phyloP scores from a whole-genome alignment of 805 yeast species.

The Wickerhamomyces canadensis region DNA sequence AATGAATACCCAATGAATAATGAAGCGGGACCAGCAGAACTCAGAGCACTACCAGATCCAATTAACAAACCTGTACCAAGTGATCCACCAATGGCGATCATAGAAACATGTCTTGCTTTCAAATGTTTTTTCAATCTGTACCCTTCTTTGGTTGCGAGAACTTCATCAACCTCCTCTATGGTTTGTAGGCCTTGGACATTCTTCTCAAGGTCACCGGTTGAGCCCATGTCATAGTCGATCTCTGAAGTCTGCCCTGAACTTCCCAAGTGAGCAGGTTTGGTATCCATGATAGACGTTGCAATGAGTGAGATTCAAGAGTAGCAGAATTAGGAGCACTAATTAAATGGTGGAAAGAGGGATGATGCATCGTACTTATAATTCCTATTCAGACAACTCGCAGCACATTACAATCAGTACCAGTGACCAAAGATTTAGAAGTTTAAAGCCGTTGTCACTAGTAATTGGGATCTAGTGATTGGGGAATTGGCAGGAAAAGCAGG shows the following conservation, averaged over 20 bases:
- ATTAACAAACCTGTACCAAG: constrained; percentile 69
- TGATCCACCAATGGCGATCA: constrained; percentile 69
- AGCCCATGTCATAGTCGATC: background rate
- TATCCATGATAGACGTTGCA: too few relatives aligned
- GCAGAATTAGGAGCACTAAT: background rate
- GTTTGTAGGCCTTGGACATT: background rate
- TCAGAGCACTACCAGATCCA: constrained; percentile 56
- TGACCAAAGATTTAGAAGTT: too few relatives aligned
- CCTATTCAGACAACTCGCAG: too few relatives aligned
- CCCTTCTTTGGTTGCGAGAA: constrained; percentile 19
- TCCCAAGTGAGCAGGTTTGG: too few relatives aligned
- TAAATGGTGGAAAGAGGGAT: background rate
- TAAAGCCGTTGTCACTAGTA: too few relatives aligned
- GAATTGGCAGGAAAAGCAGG: too few relatives aligned
- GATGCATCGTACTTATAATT: too few relatives aligned
- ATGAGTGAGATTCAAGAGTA: too few relatives aligned
- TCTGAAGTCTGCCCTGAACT: background rate
- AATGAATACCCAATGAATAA: constrained; percentile 56
- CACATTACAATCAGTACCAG: too few relatives aligned
- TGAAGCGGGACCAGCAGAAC: constrained; percentile 53
- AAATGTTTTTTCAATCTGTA: constrained; percentile 26
- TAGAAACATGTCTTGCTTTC: constrained; percentile 55
- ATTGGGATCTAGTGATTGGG: too few relatives aligned
- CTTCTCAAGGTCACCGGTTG: constrained; percentile 1
- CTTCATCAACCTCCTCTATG: constrained; percentile 1